Evolutionary conservation across 169 alveolate species (phyloP).

Genomic region (Amoebophrya sp.): DNA sequence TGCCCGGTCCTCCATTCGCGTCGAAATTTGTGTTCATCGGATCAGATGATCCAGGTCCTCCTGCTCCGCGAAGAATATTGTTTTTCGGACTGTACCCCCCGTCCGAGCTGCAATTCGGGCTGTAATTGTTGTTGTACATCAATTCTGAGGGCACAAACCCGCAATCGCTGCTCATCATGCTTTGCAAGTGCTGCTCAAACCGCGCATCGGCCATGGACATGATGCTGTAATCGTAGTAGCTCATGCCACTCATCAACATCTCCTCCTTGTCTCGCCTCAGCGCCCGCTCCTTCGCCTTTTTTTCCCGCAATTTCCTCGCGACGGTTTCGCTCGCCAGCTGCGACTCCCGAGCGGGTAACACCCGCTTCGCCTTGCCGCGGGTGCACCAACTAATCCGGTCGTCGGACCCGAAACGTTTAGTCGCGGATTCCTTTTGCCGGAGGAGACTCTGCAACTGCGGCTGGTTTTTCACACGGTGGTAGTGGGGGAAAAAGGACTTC

Average conservation of each 20-base stretch:
- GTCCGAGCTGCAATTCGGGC: no score
- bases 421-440: not conserved
- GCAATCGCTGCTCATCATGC: no score
- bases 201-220: no score
- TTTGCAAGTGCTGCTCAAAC: no score
- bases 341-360: not conserved
- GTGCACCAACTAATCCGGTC: not conserved
- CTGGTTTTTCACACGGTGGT: not conserved
- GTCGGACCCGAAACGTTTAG: not conserved
- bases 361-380: not conserved
- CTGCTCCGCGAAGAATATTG: no score
- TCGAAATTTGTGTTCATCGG: no score
- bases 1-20: no score
- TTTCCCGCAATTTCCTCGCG: not conserved
- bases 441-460: not conserved
- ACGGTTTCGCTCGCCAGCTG: not conserved
- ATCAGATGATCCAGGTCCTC: no score
- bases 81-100: no score
- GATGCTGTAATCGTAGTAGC: not conserved
- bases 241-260: not conserved
- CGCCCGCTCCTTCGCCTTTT: not conserved
- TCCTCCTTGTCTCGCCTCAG: not conserved
- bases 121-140: no score
- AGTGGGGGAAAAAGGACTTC: not conserved
- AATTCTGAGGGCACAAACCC: no score